Evolutionary conservation across 1,284 basidiomycete genomes (phyloP).

Genomic region (Thecaphora thlaspeos): DNA sequence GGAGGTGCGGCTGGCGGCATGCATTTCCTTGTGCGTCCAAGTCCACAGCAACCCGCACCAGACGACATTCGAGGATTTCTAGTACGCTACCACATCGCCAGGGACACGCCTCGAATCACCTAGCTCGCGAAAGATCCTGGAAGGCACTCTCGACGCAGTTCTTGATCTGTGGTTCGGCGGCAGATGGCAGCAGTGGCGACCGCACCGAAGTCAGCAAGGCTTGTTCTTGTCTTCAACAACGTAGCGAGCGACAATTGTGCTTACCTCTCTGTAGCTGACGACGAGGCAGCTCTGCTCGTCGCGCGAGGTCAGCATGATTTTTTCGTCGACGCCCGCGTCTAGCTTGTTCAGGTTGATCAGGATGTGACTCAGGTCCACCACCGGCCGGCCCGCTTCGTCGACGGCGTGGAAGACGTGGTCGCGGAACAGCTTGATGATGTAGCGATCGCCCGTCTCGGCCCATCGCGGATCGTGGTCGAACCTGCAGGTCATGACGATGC

Average conservation of each 20-base stretch:
- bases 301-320: slow-evolving; percentile 87
- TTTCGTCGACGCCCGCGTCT: slow-evolving; percentile 88
- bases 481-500: no score
- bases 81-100: no score
- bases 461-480: slow-evolving; percentile 92
- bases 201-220: background rate
- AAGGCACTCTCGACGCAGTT: slow-evolving; percentile 50
- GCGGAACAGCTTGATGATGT: slow-evolving; percentile 96
- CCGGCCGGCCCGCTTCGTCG: slow-evolving; percentile 83
- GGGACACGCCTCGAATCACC: no score
- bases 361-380: slow-evolving; percentile 68
- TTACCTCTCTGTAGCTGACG: slow-evolving; percentile 81
- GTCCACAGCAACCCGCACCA: no score
- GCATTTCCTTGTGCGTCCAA: no score
- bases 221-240: background rate
- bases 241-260: no score
- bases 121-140: slow-evolving; percentile 40
- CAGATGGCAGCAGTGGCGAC: no score
- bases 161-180: slow-evolving; percentile 52
- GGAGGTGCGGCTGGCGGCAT: no score
- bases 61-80: no score
- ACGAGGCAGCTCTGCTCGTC: slow-evolving; percentile 96
- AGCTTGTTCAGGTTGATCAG: slow-evolving; percentile 63
- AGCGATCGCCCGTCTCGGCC: slow-evolving; percentile 97
- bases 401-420: slow-evolving; percentile 98